These are phyloP conservation scores for Papiliotrema laurentii DNA, from an alignment of 1,284 basidiomycete genomes.

Conservation along the genomic window DNA sequence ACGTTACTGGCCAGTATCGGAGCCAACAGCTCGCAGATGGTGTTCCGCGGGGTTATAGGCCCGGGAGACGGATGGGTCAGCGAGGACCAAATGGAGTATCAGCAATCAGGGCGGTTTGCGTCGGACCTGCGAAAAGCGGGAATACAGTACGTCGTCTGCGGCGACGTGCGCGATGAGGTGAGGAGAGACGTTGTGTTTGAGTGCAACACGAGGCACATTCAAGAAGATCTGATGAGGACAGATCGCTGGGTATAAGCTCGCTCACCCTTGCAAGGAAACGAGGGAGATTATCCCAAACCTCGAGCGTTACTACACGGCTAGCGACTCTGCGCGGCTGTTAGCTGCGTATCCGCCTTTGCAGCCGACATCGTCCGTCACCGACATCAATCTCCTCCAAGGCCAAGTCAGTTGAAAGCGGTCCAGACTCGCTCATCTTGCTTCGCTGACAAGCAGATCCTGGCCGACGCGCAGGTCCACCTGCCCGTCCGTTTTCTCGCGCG, in stretches of 20 bases:
- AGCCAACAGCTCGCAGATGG: slow-evolving; percentile 51
- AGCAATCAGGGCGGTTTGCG: slow-evolving; percentile 60
- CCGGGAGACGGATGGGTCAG: slow-evolving; percentile 55
- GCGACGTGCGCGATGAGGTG: slow-evolving; percentile 70
- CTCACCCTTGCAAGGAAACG: slow-evolving; percentile 55
- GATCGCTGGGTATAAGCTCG: slow-evolving; percentile 62
- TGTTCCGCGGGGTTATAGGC: slow-evolving; percentile 65
- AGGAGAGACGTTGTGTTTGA: neutral
- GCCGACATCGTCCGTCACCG: slow-evolving; percentile 45
- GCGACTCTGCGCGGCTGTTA: slow-evolving; percentile 53
- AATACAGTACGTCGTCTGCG: slow-evolving; percentile 59
- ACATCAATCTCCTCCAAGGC: slow-evolving; percentile 55
- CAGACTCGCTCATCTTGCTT: no score
- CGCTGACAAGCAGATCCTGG: slow-evolving; percentile 55
- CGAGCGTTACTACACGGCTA: slow-evolving; percentile 58
- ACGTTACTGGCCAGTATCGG: slow-evolving; percentile 58
- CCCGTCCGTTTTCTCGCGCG: slow-evolving; percentile 61
- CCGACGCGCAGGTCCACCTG: slow-evolving; percentile 64
- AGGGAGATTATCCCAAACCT: slow-evolving; percentile 58
- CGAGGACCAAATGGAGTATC: slow-evolving; percentile 61
- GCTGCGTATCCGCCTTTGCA: slow-evolving; percentile 47
- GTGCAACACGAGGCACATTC: no score
- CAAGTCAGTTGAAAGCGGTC: slow-evolving; percentile 28
- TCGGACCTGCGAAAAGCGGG: slow-evolving; percentile 57
- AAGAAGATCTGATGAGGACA: slow-evolving; percentile 7